Evolutionary conservation across 1,284 basidiomycete species (phyloP).

Genomic region (Trametes hirsuta): DNA sequence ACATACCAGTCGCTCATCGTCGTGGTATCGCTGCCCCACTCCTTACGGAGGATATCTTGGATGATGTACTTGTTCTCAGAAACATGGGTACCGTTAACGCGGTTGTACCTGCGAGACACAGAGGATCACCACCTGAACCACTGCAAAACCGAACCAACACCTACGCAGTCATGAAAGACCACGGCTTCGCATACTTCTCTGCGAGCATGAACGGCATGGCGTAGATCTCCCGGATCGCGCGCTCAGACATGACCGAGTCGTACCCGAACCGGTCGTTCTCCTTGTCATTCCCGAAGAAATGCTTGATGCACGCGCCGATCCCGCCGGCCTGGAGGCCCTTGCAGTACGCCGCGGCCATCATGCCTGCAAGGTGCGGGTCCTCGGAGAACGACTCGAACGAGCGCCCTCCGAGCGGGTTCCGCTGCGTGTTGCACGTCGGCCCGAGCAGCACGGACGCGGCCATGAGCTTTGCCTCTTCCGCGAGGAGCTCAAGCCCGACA

Average conservation of each 20-base stretch:
- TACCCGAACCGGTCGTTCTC: constrained; percentile 71
- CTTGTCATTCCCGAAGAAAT: constrained; percentile 76
- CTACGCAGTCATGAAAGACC: constrained; percentile 75
- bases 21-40: constrained; percentile 76
- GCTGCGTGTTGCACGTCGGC: constrained; percentile 77
- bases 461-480: constrained; percentile 70
- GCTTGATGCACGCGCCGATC: constrained; percentile 74
- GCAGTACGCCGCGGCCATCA: constrained; percentile 71
- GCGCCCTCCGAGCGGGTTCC: constrained; percentile 61
- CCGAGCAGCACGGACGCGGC: constrained; percentile 73
- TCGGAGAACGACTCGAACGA: constrained; percentile 80
- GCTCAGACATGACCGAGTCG: constrained; percentile 62
- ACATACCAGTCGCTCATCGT: constrained; percentile 82
- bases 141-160: constrained; percentile 23
- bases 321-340: constrained; percentile 74
- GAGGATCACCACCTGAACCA: not conserved
- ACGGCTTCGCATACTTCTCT: constrained; percentile 69
- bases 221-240: constrained; percentile 83
- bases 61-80: constrained; percentile 70
- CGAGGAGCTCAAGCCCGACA: constrained; percentile 68
- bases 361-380: constrained; percentile 75
- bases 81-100: constrained; percentile 72
- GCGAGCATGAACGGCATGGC: constrained; percentile 78
- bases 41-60: constrained; percentile 67
- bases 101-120: constrained; percentile 56